Evolutionary conservation across 176 grass and related monocot species (phyloP).

Genomic region (Echinochloa phyllopogon): DNA sequence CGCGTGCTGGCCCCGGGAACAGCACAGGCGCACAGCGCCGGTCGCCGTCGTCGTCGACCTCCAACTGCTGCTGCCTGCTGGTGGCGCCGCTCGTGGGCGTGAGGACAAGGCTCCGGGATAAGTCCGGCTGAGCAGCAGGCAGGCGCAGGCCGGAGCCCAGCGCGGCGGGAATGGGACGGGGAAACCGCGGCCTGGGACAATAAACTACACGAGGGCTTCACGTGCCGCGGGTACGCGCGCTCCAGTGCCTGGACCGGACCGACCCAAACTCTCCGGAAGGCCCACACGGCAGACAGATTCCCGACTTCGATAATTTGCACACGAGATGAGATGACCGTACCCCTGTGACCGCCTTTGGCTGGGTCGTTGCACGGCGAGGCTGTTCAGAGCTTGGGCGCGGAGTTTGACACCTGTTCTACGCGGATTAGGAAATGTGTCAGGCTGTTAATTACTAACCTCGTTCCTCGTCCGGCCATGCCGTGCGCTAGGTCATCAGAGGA

Average conservation of each 20-base stretch:
- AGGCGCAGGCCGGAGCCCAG: neutral
- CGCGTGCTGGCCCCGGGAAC: neutral
- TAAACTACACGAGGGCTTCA: neutral
- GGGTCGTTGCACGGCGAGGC: neutral
- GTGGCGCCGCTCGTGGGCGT: neutral
- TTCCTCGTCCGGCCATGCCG: neutral
- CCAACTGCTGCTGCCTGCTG: neutral
- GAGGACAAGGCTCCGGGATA: slow-evolving; percentile 2
- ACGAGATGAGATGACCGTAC: neutral
- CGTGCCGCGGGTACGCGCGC: neutral
- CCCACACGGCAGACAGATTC: neutral
- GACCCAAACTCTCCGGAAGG: neutral
- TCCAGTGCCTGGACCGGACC: neutral
- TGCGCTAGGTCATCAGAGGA: neutral
- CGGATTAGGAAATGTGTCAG: neutral
- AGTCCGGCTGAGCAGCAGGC: neutral
- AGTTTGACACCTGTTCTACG: neutral
- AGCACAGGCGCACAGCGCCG: neutral
- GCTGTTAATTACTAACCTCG: neutral
- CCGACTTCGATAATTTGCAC: neutral
- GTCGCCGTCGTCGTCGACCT: neutral
- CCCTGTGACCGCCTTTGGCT: neutral
- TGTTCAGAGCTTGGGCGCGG: neutral
- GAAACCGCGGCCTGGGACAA: neutral
- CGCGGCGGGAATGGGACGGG: neutral